Evolutionary conservation across 2,329 filamentous ascomycete species (phyloP), one percentile per base, ranked within the genome.

Genomic region (Pyricularia sp.): DNA sequence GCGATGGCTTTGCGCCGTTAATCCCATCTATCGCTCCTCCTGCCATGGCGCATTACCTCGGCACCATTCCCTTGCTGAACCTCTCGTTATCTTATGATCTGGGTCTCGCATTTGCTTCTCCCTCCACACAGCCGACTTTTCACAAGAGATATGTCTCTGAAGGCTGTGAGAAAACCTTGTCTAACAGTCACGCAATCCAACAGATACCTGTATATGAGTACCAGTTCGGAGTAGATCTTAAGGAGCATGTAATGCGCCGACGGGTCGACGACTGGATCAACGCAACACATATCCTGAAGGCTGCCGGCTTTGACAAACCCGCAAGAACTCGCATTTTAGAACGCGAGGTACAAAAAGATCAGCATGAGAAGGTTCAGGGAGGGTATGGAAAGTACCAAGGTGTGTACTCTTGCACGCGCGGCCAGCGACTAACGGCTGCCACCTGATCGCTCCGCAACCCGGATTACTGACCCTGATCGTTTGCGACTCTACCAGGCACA

Each of bases 311-410:
- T 76, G 95, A 99, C 80, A 99, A 99, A 80, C 95, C 95, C 2
- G 93, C 94, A 14, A 86, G 95, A 77, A 99, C 95, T 59, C 88
- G 95, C 72, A 98, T 99, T 69, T 86, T 99, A 5, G 95, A 99
- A 81, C 88, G 95, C 72, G 95, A 99, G 76, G 94, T 99, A 9
- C 95, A 99, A 76, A 97, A 97, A 79, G 94, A 96, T 63, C 86
- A 91, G 5, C 95, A 99, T 77, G 95, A 98, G 81, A 99, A 99
- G 82, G 94, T 99, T 6, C 95, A 99, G 78, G 95, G 94, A 72
- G 95, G 95, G 20, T 98, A 98, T 79, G 95, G 95, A 75, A 98
- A 98, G 87, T 99, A 98, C 74, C 95, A 99, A 83, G 94, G 91
- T 92, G 76, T 64, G 79, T 74, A 30, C 11, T 17, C 26, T 3